Conservation (phyloP, 176 grass and related monocot species). For the Echinochloa phyllopogon region DNA sequence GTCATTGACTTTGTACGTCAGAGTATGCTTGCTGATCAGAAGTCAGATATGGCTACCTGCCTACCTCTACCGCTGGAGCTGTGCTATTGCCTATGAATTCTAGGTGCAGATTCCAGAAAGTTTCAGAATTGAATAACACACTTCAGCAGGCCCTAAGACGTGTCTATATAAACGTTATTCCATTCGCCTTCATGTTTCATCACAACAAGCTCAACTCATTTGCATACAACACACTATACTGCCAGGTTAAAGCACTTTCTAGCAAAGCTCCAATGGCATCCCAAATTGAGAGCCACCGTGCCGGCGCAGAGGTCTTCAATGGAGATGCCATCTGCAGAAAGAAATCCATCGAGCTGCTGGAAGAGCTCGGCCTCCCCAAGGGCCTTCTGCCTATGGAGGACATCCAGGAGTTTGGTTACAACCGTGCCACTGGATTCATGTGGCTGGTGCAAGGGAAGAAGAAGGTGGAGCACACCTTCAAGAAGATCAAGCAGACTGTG, state of each 20-base stretch:
- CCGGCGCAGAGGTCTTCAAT: neutral
- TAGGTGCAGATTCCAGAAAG: neutral
- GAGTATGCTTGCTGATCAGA: neutral
- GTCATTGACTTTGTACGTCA: neutral
- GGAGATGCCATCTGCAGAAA: conserved; percentile 33
- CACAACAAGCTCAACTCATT: neutral
- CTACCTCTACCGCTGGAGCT: no score
- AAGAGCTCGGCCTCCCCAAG: conserved; percentile 39
- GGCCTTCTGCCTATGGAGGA: conserved; percentile 32
- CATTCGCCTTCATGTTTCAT: neutral
- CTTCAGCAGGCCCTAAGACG: neutral
- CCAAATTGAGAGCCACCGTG: conserved; percentile 8
- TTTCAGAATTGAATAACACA: neutral
- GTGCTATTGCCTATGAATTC: no score
- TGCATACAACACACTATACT: neutral
- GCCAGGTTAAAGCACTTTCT: no score
- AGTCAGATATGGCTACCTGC: neutral
- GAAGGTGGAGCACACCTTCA: conserved; percentile 47
- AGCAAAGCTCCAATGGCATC: neutral
- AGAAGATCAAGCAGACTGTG: conserved; percentile 41
- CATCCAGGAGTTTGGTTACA: conserved; percentile 40
- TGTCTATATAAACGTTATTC: neutral
- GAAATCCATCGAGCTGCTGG: conserved; percentile 12
- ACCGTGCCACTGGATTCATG: conserved; percentile 2
- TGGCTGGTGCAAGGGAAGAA: conserved; percentile 47